Base-by-base conservation (phyloP, 1,284 basidiomycete species). In the Paramarasmius palmivorus region DNA sequence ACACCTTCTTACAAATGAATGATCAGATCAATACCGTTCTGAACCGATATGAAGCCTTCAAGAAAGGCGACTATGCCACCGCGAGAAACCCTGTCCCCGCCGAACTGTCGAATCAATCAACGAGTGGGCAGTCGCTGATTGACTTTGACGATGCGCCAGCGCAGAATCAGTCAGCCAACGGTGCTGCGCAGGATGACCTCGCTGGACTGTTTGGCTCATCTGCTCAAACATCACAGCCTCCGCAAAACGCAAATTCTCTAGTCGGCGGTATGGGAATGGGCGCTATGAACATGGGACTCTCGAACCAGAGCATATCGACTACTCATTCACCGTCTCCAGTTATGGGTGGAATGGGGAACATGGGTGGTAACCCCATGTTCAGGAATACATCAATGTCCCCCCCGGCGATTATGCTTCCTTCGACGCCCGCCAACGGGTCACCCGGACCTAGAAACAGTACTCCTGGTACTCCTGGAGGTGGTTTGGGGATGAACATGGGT, bases 21-120 rank as follows among this genome's bases (percentile, higher is more conserved):
- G 97, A 99, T 71, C 88, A 97, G 63, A 96, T 99, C 72, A 98
- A 99, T 73, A 91, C 86, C 35, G 92, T 96, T 15, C 72, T 97
- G 17, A 83, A 85, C 42, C 88, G 96, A 23, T 98, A 95, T 67
- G 92, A 96, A 60, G 86, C 93, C 0, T 96, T 91, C 79, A 91
- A 92, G 71, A 86, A 84, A 57, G 96, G 95, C 39, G 94, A 98
- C 72, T 95, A 79, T 59, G 73, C 69, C 20, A 76, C 83, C 32
- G 80, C 85, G 29, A 73, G 86, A 36, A 81, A 91, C 66, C 81
- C 88, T 48, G 74, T 90, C 57, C 80, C 86, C 19, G 59, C 77
- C 39, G 82, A 88, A 65, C 67, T 81, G n/a, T 73, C 74, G 25
- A 67, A 64, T 42, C 49, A 59, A n/a, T 59, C 63, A 29, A 57